Conservation (phyloP, 176 grass and related monocot species). For the Hsuehochloa calcarea region DNA sequence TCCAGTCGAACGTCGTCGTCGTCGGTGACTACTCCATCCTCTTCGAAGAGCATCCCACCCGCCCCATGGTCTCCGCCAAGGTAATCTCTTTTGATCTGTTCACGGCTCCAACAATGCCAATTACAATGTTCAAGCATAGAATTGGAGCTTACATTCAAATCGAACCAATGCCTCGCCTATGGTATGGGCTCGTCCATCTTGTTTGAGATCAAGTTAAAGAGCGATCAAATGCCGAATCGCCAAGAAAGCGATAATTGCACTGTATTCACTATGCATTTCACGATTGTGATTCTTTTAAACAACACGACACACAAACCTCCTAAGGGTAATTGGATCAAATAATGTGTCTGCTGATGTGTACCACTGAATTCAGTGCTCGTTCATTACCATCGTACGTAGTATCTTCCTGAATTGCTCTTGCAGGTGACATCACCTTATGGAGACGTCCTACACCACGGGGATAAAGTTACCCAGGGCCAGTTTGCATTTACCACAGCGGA, state of each 20-base stretch:
- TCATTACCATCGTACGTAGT: not conserved
- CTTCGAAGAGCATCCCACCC: constrained; percentile 21
- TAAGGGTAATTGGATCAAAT: not conserved
- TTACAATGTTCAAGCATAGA: not conserved
- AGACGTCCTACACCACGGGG: constrained; percentile 34
- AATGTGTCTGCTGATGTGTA: not conserved
- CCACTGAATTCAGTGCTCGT: not conserved
- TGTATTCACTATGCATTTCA: not conserved
- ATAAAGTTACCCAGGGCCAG: constrained; percentile 40
- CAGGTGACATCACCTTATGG: constrained; percentile 61
- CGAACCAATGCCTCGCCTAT: not conserved
- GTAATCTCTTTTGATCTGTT: constrained; percentile 1
- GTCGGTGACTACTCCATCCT: constrained; percentile 50
- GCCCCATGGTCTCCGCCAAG: constrained; percentile 40
- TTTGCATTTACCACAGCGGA: constrained; percentile 63
- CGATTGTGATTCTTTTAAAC: not conserved
- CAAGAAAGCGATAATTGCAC: not conserved
- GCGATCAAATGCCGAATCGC: not conserved
- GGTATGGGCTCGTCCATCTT: not conserved
- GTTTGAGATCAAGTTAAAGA: not conserved
- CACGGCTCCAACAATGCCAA: not conserved
- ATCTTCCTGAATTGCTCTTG: not conserved
- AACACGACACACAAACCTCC: not conserved
- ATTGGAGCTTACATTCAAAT: not conserved
- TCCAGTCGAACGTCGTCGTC: constrained; percentile 51